Conservation (phyloP, 345 rosid genomes). For the Rhodamnia rubescens region DNA sequence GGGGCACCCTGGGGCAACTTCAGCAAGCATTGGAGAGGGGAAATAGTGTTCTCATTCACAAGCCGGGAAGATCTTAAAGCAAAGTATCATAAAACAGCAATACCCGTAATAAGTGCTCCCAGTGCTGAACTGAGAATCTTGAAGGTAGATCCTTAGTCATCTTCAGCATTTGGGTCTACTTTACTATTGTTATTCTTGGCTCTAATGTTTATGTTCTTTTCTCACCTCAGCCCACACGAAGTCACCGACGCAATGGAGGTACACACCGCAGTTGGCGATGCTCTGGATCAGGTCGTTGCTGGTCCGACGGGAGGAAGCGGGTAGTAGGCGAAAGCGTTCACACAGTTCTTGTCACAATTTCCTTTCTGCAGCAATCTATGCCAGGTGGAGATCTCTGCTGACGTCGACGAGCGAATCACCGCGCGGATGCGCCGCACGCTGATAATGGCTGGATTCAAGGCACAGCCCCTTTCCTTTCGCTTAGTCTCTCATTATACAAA, state of each 20-base stretch:
- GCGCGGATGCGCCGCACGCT: background rate
- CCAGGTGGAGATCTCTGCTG: background rate
- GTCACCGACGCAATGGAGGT: background rate
- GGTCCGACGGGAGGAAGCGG: background rate
- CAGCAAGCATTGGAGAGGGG: conserved; percentile 76
- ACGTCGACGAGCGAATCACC: background rate
- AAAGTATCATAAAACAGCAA: conserved; percentile 74
- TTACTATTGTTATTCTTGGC: background rate
- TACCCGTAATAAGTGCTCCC: conserved; percentile 61
- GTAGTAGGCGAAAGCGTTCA: background rate
- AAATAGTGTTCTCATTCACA: conserved; percentile 74
- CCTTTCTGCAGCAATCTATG: background rate
- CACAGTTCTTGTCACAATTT: background rate
- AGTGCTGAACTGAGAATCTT: conserved; percentile 50
- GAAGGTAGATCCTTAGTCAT: conserved; percentile 26
- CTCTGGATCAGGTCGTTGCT: background rate
- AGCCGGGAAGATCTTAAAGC: conserved; percentile 74
- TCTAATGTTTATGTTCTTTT: background rate
- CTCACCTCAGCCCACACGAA: background rate
- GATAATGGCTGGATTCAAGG: background rate
- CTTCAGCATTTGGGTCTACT: conserved; percentile 10
- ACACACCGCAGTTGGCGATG: background rate
- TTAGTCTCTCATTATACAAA: background rate
- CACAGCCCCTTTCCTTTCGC: background rate
- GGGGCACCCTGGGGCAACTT: conserved; percentile 54